These are phyloP conservation scores for Plasmodium coatneyi DNA, from an alignment of 169 alveolate genomes.

Conservation along the genomic window DNA sequence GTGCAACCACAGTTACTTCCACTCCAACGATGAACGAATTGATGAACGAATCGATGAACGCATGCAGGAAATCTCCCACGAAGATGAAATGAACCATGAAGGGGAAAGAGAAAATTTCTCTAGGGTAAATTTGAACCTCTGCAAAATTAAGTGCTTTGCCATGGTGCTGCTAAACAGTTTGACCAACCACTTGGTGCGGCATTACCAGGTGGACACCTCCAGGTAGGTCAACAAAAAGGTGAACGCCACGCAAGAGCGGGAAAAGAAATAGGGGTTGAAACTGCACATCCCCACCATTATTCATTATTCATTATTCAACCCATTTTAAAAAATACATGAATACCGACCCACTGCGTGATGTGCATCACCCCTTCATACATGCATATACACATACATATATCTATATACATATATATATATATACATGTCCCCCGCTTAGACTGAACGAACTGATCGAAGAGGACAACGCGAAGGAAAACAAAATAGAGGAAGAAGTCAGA, in stretches of 20 bases:
- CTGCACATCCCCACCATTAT: not conserved
- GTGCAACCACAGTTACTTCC: not conserved
- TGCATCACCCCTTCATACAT: not conserved
- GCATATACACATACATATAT: too few relatives aligned
- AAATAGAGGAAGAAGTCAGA: conserved; percentile 69
- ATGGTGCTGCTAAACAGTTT: conserved; percentile 40
- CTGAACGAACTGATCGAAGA: conserved; percentile 48
- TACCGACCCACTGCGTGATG: not conserved
- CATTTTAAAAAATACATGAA: not conserved
- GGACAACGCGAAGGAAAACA: conserved; percentile 45
- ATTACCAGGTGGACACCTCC: conserved; percentile 31
- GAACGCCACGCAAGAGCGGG: not conserved
- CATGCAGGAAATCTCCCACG: conserved; percentile 11
- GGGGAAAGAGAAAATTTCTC: conserved; percentile 10
- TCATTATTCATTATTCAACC: not conserved
- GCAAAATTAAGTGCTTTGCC: conserved; percentile 60
- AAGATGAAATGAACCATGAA: conserved; percentile 20
- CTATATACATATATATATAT: too few relatives aligned
- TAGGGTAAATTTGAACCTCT: conserved; percentile 6
- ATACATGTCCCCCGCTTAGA: not conserved
- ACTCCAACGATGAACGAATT: conserved; percentile 20
- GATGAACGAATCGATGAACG: conserved; percentile 58
- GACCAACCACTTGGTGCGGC: conserved; percentile 15
- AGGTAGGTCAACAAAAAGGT: not conserved
- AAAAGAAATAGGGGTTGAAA: not conserved